phyloP scores from a whole-genome alignment of 345 rosid genomes.

The Lenwebbia sp. region DNA sequence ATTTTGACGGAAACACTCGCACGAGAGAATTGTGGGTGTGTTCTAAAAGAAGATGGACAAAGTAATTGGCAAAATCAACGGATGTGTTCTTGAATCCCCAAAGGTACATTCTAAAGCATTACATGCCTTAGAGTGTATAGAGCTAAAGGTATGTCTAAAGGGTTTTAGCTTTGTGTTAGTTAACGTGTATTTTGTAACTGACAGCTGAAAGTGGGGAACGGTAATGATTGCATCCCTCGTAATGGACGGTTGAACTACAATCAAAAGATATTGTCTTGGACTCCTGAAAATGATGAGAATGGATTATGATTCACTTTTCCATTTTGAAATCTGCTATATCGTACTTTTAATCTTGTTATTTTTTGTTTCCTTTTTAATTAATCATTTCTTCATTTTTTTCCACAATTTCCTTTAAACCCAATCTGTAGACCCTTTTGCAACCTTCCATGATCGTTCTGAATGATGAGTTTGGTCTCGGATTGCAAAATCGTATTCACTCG shows the following conservation, averaged over 20 bases:
- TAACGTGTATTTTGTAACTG: slow-evolving; percentile 8
- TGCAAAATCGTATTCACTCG: slow-evolving; percentile 60
- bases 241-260: slow-evolving; percentile 92
- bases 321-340: neutral
- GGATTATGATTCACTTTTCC: neutral
- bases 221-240: slow-evolving; percentile 42
- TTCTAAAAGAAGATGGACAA: slow-evolving; percentile 29
- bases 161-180: neutral
- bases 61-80: slow-evolving; percentile 36
- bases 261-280: slow-evolving; percentile 42
- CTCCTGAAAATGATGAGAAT: neutral
- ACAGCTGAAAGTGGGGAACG: slow-evolving; percentile 78
- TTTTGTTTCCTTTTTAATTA: neutral
- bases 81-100: slow-evolving; percentile 77
- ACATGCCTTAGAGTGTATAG: neutral
- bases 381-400: neutral
- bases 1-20: neutral
- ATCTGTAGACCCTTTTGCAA: slow-evolving; percentile 43
- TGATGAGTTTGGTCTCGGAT: slow-evolving; percentile 73
- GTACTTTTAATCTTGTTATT: neutral
- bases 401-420: neutral
- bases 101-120: slow-evolving; percentile 25
- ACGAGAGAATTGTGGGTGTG: neutral
- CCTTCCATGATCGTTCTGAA: slow-evolving; percentile 36
- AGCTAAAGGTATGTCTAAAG: neutral